These are phyloP conservation scores for Ophiocordyceps polyrhachis-furcata DNA, from an alignment of 2,329 filamentous ascomycete genomes.

Conservation along the genomic window DNA sequence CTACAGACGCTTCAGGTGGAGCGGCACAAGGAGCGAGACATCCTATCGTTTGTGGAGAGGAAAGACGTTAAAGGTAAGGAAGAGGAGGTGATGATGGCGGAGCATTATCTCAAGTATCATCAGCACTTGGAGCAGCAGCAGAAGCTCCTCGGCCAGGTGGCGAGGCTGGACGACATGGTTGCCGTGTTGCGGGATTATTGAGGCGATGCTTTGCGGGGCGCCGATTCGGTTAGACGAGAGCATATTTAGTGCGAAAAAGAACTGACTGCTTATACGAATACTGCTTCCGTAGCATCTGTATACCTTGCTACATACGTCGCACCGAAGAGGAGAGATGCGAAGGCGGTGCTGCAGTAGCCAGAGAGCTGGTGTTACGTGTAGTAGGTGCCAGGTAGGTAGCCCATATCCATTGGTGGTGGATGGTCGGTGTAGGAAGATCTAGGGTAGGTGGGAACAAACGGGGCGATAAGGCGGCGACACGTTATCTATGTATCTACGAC, in stretches of 20 bases:
- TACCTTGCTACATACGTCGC: no score
- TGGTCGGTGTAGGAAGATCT: no score
- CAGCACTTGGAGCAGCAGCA: constrained; percentile 45
- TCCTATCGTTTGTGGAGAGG: constrained; percentile 67
- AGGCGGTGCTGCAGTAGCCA: no score
- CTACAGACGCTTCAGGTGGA: constrained; percentile 67
- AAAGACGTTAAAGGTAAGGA: constrained; percentile 74
- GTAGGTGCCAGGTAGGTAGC: no score
- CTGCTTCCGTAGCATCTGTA: no score
- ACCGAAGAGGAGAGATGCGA: no score
- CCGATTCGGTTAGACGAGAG: background rate
- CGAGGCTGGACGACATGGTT: constrained; percentile 68
- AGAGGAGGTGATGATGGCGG: constrained; percentile 56
- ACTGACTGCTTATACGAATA: background rate
- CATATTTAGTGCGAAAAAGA: background rate
- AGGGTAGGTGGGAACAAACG: no score
- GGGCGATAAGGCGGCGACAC: no score
- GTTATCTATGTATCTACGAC: no score
- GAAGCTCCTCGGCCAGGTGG: constrained; percentile 60
- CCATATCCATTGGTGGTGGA: no score
- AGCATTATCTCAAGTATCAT: constrained; percentile 48
- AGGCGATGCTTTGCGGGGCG: constrained; percentile 4
- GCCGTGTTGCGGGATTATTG: constrained; percentile 65
- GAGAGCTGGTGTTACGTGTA: no score
- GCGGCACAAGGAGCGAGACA: constrained; percentile 47